Percentiles rank a stretch among this genome's conserved stretches.
phyloP scores from a whole-genome alignment of 805 yeast genomes.

The Metschnikowia henanensis region DNA sequence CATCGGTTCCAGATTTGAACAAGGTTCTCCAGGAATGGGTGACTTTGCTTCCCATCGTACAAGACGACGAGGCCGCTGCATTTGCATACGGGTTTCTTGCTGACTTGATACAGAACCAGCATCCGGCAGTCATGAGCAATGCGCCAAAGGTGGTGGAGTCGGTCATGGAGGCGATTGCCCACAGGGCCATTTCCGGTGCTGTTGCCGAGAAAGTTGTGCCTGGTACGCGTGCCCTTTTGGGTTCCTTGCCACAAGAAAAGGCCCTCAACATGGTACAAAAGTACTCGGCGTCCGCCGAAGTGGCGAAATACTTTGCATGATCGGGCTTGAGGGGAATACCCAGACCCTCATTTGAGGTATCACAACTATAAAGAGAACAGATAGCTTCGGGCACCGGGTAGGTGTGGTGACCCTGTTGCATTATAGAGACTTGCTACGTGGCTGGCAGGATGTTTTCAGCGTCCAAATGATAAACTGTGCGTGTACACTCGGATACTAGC shows the following conservation, averaged over 20 bases:
- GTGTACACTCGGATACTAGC: too few relatives aligned
- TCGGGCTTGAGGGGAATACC: too few relatives aligned
- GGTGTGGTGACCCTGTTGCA: too few relatives aligned
- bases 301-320: constrained; percentile 56
- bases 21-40: constrained; percentile 76
- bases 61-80: constrained; percentile 88
- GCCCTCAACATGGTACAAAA: constrained; percentile 65
- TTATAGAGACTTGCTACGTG: too few relatives aligned
- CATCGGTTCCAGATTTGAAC: constrained; percentile 58
- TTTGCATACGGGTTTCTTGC: constrained; percentile 75
- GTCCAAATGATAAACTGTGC: too few relatives aligned
- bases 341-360: too few relatives aligned
- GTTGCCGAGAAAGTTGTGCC: constrained; percentile 65
- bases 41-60: constrained; percentile 73
- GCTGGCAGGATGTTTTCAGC: too few relatives aligned
- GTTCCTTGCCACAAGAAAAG: constrained; percentile 65
- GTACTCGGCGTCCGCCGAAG: constrained; percentile 59
- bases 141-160: constrained; percentile 63
- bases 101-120: constrained; percentile 67
- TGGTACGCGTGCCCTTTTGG: constrained; percentile 63
- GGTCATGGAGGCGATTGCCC: constrained; percentile 73
- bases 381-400: too few relatives aligned
- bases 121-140: constrained; percentile 54
- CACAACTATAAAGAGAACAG: too few relatives aligned
- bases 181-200: constrained; percentile 64